Percentiles rank a stretch among this genome's conserved stretches.
These are phyloP conservation scores for Pleurotus citrinopileatus DNA, from an alignment of 768 basidiomycete genomes.

Conservation along the genomic window DNA sequence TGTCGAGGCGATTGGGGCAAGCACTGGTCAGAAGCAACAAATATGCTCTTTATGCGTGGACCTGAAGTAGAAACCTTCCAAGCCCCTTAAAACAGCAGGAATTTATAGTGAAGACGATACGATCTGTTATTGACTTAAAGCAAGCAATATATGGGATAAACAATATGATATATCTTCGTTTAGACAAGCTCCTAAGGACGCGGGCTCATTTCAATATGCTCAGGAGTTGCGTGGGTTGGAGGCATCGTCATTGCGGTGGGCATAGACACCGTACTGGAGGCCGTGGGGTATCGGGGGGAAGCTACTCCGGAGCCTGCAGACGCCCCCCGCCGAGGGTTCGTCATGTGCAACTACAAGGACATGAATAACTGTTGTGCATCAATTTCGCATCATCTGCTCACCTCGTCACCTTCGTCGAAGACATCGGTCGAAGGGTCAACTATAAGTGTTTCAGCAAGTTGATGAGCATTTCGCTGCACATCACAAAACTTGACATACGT, in stretches of 20 bases:
- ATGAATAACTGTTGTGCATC: not conserved
- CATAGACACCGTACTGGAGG: conserved; percentile 11
- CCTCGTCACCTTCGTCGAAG: conserved; percentile 40
- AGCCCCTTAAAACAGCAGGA: no score
- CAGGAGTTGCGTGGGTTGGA: conserved; percentile 15
- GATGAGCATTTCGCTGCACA: no score
- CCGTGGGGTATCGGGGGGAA: conserved; percentile 1
- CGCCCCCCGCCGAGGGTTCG: conserved; percentile 28
- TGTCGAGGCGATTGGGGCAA: no score
- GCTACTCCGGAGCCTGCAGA: conserved; percentile 17
- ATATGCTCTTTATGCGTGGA: no score
- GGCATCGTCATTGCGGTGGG: conserved; percentile 16
- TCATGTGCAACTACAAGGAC: conserved; percentile 29
- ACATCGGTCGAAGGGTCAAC: conserved; percentile 41
- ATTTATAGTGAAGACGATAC: no score
- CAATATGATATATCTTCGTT: not conserved
- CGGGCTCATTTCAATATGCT: conserved; percentile 30
- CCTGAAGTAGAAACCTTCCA: no score
- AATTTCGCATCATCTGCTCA: conserved; percentile 1
- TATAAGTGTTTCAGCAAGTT: conserved; percentile 16
- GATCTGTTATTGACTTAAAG: no score
- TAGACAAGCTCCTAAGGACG: not conserved
- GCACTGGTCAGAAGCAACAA: no score
- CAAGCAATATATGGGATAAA: no score
- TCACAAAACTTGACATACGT: conserved; percentile 27